Conservation (phyloP, 345 rosid genomes). For the Citrus sinensis region DNA sequence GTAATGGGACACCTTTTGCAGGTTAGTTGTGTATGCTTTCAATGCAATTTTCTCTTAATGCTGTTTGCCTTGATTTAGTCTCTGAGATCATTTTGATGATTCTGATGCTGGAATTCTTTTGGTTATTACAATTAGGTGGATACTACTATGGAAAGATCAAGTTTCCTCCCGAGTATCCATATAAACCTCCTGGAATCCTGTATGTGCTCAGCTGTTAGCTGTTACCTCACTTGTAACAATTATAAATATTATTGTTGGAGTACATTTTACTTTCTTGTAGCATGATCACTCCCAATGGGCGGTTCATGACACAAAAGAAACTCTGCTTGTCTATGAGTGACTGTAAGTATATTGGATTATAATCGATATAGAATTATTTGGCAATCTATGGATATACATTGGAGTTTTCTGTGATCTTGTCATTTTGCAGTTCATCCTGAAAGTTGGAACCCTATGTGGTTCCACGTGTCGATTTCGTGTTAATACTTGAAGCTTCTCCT, state of each 20-base stretch:
- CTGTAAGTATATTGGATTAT: constrained; percentile 50
- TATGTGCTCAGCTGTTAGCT: constrained; percentile 26
- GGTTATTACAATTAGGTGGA: constrained; percentile 46
- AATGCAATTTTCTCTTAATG: constrained; percentile 5
- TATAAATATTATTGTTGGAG: not conserved
- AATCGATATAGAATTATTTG: constrained; percentile 1
- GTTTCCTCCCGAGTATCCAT: constrained; percentile 95
- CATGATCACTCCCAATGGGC: constrained; percentile 98
- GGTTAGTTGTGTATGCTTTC: constrained; percentile 40
- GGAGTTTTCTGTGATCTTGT: constrained; percentile 3
- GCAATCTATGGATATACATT: not conserved
- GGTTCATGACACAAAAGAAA: constrained; percentile 94
- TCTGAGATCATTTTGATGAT: constrained; percentile 7
- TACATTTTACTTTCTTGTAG: constrained; percentile 29
- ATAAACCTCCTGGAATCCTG: constrained; percentile 99
- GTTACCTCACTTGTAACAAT: constrained; percentile 2
- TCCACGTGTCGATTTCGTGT: constrained; percentile 18
- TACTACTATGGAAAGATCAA: constrained; percentile 94
- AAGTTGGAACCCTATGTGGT: constrained; percentile 93
- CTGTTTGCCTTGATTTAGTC: constrained; percentile 4
- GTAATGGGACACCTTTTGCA: constrained; percentile 95
- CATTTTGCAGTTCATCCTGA: constrained; percentile 89
- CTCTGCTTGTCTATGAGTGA: constrained; percentile 99
- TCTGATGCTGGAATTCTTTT: not conserved
- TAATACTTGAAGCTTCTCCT: constrained; percentile 10